Base-by-base conservation (phyloP, 495 filamentous ascomycete genomes). In the Lasiosphaeria hispida region DNA sequence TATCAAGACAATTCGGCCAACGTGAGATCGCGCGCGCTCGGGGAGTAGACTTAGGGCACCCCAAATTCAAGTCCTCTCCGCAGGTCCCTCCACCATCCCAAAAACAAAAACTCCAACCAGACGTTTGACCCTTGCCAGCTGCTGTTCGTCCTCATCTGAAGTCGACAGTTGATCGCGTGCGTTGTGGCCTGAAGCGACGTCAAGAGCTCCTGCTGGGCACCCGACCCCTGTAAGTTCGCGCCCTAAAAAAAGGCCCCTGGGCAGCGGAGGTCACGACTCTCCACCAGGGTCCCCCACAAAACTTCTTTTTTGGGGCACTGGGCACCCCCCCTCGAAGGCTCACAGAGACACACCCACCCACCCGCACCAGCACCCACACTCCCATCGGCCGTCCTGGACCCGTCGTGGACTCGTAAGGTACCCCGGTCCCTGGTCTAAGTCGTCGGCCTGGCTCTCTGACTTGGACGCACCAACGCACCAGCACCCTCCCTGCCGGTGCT, bases 261-360 rank as follows among this genome's bases (percentile, higher is more conserved):
- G 47, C 51, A 39, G 18, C 13, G 23, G 15, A 14, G 18, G 9
- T 7, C 41, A 13, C 19, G 49, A 52, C n/a, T 17, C 43, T 40
- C 45, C 57, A 58, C 57, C 57, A 50, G 40, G 19, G 50, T 59
- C 62, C 66, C 62, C 61, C 56, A 60, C 58, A 64, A 60, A 58
- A 41, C 52, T 59, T 52, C 61, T 63, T 63, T 64, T 64, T 63
- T 63, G 42, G 59, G 60, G 53, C 45, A 30, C 48, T 57, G 62
- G 59, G 48, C 60, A 47, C 49, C 47, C 40, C 17, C 48, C 23
- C 41, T 57, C 45, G 50, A 47, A 30, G 5, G 23, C 2, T n/a
- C 23, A 30, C 23, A 2, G 23, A 30, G 23, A 30, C 23, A 30
- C 23, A 30, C 23, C 23, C 23, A 30, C 23, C 23, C 23, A 30